Evolutionary conservation across 73 alveolate genomes (phyloP).

Genomic region (Effrenium voratum): DNA sequence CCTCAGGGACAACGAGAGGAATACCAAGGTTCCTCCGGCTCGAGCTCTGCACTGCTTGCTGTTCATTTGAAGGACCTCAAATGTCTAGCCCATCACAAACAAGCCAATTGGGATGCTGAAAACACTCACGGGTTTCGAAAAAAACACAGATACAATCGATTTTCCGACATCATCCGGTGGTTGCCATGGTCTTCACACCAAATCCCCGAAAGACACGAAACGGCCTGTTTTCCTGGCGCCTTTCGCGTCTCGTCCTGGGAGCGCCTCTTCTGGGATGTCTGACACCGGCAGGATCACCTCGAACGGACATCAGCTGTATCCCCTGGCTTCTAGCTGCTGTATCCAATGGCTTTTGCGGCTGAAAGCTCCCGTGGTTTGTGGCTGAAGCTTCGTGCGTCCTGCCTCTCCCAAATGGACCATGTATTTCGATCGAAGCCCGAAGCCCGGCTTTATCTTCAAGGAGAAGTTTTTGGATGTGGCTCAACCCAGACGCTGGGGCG

Average conservation of each 20-base stretch:
- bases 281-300: neutral
- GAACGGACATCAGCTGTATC: too few species aligned
- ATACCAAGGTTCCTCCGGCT: too few species aligned
- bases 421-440: too few species aligned
- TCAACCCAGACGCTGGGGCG: too few species aligned
- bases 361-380: neutral
- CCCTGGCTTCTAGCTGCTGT: neutral
- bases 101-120: neutral
- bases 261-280: conserved; percentile 48
- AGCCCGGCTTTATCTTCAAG: too few species aligned
- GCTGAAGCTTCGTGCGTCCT: neutral
- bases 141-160: neutral
- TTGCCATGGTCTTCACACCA: neutral
- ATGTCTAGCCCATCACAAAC: neutral
- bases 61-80: neutral
- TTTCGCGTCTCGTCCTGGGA: too few species aligned
- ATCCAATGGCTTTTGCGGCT: neutral
- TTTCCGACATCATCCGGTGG: neutral
- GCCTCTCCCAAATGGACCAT: neutral
- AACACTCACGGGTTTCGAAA: neutral
- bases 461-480: too few species aligned
- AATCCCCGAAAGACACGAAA: too few species aligned
- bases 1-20: too few species aligned
- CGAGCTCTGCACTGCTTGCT: too few species aligned
- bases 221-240: too few species aligned